A percentile compares a stretch with the other conserved stretches of the same genome.
Evolutionary conservation across 2,329 filamentous ascomycete genomes (phyloP).

Genomic region (Beauveria bassiana): DNA sequence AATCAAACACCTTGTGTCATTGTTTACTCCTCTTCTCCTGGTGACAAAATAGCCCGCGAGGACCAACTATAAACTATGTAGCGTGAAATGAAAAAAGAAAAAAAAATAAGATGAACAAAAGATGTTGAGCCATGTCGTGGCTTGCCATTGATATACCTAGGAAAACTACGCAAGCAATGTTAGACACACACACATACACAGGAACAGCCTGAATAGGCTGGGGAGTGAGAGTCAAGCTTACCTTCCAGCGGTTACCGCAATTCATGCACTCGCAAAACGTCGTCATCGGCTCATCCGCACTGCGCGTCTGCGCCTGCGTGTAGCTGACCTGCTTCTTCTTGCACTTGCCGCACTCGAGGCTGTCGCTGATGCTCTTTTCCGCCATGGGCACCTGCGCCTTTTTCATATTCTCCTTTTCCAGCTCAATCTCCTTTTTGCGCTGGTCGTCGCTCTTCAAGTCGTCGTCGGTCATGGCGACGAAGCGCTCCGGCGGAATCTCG

Average conservation of each 20-base stretch:
- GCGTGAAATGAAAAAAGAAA: constrained; percentile 14
- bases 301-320: constrained; percentile 89
- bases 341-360: constrained; percentile 84
- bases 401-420: constrained; percentile 92
- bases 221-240: constrained; percentile 27
- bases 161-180: constrained; percentile 1
- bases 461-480: constrained; percentile 81
- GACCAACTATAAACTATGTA: neutral
- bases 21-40: neutral
- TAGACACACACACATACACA: neutral
- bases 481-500: constrained; percentile 61
- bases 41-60: neutral
- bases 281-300: constrained; percentile 88
- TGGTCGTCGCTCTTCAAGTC: constrained; percentile 86
- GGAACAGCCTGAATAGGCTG: too few relatives aligned
- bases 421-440: constrained; percentile 63
- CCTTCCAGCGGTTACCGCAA: constrained; percentile 67
- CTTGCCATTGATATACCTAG: neutral
- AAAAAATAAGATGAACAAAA: too few relatives aligned
- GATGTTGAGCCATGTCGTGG: neutral
- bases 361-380: constrained; percentile 83
- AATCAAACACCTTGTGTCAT: constrained; percentile 7
- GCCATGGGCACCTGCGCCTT: constrained; percentile 90
- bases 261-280: constrained; percentile 66
- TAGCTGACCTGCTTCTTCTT: constrained; percentile 92